phyloP scores from a whole-genome alignment of 1,284 basidiomycete genomes.

The Fomes fomentarius region DNA sequence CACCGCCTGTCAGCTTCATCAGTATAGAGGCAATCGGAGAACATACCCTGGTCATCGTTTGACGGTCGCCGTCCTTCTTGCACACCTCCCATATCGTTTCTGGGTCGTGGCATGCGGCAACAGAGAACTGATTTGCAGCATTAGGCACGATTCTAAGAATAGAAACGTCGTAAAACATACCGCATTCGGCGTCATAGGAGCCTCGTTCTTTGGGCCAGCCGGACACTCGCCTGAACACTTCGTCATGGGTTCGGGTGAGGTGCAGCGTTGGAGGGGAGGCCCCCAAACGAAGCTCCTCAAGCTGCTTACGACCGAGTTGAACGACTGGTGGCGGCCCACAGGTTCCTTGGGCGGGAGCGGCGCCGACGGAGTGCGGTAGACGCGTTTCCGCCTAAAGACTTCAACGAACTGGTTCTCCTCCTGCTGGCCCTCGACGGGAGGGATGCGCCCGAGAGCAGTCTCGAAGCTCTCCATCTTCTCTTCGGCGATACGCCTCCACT shows the following conservation, averaged over 20 bases:
- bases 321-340: background rate
- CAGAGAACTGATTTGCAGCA: slow-evolving; percentile 3
- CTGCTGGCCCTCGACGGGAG: too few species aligned
- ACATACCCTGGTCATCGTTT: slow-evolving; percentile 15
- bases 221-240: slow-evolving; percentile 8
- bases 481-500: slow-evolving; percentile 7
- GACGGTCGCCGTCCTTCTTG: slow-evolving; percentile 5
- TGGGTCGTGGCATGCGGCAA: slow-evolving; percentile 10
- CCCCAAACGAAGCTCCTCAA: background rate
- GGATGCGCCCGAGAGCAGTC: slow-evolving; percentile 3
- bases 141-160: background rate
- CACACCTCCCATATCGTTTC: slow-evolving; percentile 8
- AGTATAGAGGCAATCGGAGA: background rate
- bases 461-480: slow-evolving; percentile 6
- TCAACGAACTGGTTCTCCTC: too few species aligned
- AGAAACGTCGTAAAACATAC: background rate
- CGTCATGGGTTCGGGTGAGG: slow-evolving; percentile 3
- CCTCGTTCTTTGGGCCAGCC: background rate
- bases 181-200: background rate
- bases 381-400: too few species aligned
- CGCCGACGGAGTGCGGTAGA: background rate
- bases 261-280: background rate
- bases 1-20: background rate
- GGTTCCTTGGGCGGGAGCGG: background rate
- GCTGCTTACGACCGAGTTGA: background rate